Evolutionary conservation across 2,329 filamentous ascomycete species (phyloP), one percentile per base, ranked within the genome.

Genomic region (Pyrenophora graminea): DNA sequence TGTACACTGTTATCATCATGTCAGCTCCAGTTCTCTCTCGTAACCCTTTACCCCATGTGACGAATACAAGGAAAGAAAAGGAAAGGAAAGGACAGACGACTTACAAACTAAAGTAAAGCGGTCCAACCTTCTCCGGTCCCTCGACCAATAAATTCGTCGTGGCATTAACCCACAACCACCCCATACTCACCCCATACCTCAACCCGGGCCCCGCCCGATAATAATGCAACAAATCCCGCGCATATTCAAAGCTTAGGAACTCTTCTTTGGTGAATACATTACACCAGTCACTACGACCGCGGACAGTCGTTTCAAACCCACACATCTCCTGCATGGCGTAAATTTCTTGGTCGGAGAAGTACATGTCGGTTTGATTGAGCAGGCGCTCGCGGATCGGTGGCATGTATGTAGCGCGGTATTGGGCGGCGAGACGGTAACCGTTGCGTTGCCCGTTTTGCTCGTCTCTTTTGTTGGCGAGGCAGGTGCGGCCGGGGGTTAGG

Each of bases 251-350:
- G 42, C 75, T 66, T 10, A 77, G 65, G 75, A 82, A 84, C 39
- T 85, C 82, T 1, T 79, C 67, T 27, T 73, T 70, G 0, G 77
- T 80, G 63, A 85, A 85, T 7, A 83, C 74, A 47, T 79, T 68
- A 56, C 82, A 85, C 82, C 82, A 85, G 5, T 75, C 74, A 63
- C 80, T 83, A 18, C 67, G 71, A 6, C 82, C 83, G 49, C 79
- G 75, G 0, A 79, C 78, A 2, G 80, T 76, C 0, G 74, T 81
- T 65, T 85, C 83, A 56, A 85, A 85, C 1, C 80, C 82, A 62
- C 82, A 85, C 73, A 84, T 79, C 58, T 85, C 81, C 63, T 85
- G 82, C 82, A 85, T 85, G 51, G 78, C 75, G 59, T 79, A 85
- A 32, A 85, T 66, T 46, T 85, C 81, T 3, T 71, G 60, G 39